Base-by-base conservation (phyloP, 139 green algal genomes). In the Tetraselmis chui region DNA sequence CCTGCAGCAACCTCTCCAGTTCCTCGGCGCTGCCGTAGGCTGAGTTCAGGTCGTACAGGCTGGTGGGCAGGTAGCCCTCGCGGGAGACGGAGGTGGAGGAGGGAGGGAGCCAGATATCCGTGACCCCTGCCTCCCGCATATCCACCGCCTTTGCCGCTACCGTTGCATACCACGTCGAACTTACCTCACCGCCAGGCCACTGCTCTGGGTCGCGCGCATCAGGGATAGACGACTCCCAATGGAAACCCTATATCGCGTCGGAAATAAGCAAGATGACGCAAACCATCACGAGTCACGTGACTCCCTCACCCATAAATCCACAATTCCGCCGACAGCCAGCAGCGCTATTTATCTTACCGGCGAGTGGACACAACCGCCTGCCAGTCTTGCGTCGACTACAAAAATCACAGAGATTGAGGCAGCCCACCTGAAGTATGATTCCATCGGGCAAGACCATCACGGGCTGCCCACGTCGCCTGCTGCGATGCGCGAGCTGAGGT, bases 11-110 rank as follows among this genome's bases (percentile, higher is more conserved):
- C 27, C 23, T 32, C 27, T 32, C 22, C 31, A 82, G 79, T 32
- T 82, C 79, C 32, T 76, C 67, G 29, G 59, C 23, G 79, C 23
- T 23, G 27, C 82, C 82, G 82, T 86, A 86, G 24, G 80, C 80
- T 11, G 28, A 78, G 78, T 86, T 83, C 25, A 86, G 77, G 78
- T 86, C 77, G 77, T 86, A 86, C 78, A 86, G 30, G 23, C 84
- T 78, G 31, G 75, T 82, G n/a, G 82, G 82, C 2, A 86, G 82
- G 78, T 86, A 86, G 58, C 82, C 82, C 59, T 86, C 28, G 32
- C 84, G 75, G 22, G 18, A 78, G 27, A 83, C 32, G 24, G 25
- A 79, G 59, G 59, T 30, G 29, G 58, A 78, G n/a, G 79, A 31
- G 2, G 23, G 81, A 22, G 82, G 82, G 25, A 86, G 59, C 82